Percentiles rank a stretch among this genome's conserved stretches.
phyloP scores from a whole-genome alignment of 306 rosid genomes.

The Sindora glabra region DNA sequence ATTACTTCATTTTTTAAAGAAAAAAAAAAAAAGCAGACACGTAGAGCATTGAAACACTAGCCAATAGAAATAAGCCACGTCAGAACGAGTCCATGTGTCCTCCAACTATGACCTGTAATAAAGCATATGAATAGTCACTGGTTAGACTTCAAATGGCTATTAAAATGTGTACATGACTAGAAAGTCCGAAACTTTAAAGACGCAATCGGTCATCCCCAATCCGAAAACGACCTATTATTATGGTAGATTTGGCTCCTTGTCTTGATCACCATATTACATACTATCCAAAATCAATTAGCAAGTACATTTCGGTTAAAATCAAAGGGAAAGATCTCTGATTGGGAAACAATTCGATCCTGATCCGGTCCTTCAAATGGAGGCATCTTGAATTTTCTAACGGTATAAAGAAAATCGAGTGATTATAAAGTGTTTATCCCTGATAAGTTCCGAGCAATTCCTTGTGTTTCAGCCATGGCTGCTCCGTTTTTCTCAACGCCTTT shows the following conservation, averaged over 20 bases:
- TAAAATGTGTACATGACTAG: not conserved
- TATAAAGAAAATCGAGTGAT: not conserved
- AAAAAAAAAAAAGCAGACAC: too few relatives aligned
- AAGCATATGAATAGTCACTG: too few relatives aligned
- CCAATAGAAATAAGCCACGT: constrained; percentile 24
- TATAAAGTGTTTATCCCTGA: constrained; percentile 8
- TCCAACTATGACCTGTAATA: not conserved
- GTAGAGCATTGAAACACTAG: not conserved
- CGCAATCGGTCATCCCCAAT: too few relatives aligned
- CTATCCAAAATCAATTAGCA: too few relatives aligned
- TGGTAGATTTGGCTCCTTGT: not conserved
- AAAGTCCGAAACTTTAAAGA: too few relatives aligned
- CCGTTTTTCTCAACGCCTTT: constrained; percentile 97
- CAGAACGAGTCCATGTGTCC: constrained; percentile 8
- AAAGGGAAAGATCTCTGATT: not conserved
- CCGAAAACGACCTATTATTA: not conserved
- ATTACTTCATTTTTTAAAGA: too few relatives aligned
- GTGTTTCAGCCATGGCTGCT: constrained; percentile 73
- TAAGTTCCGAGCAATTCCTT: constrained; percentile 1
- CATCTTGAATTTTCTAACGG: not conserved
- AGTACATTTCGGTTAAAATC: too few relatives aligned
- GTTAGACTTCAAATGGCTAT: too few relatives aligned
- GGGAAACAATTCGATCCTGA: not conserved
- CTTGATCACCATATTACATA: too few relatives aligned
- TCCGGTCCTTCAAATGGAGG: constrained; percentile 9